Conservation (phyloP, 495 filamentous ascomycete species). For the Paragyromitra xinjiangensis region DNA sequence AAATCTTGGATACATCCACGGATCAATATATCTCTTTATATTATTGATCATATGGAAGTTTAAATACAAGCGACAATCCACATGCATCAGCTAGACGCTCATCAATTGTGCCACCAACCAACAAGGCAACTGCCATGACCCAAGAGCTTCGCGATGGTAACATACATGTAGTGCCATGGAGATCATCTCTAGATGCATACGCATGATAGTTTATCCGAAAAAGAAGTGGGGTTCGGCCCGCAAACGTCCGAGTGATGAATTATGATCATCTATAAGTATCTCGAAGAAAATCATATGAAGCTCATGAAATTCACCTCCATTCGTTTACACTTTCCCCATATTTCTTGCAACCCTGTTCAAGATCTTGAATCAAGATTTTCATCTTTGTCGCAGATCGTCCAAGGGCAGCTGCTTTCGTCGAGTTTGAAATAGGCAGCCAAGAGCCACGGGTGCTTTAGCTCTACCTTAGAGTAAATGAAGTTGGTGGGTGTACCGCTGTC, state of each 20-base stretch:
- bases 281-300: background rate
- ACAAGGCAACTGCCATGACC: background rate
- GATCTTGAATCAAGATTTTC: slow-evolving; percentile 14
- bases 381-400: slow-evolving; percentile 19
- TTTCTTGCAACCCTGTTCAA: background rate
- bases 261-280: background rate
- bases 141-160: background rate
- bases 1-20: slow-evolving; percentile 11
- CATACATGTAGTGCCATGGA: background rate
- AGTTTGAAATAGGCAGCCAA: slow-evolving; percentile 7
- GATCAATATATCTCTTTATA: background rate
- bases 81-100: slow-evolving; percentile 6
- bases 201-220: background rate
- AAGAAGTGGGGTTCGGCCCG: background rate
- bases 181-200: slow-evolving; percentile 18
- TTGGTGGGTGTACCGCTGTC: background rate
- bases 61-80: background rate
- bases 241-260: slow-evolving; percentile 15
- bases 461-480: background rate
- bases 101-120: background rate
- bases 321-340: background rate
- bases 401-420: background rate
- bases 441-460: background rate
- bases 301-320: background rate
- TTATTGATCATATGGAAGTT: background rate